These are phyloP conservation scores for Vigna mungo DNA, from an alignment of 306 rosid genomes.

Conservation along the genomic window DNA sequence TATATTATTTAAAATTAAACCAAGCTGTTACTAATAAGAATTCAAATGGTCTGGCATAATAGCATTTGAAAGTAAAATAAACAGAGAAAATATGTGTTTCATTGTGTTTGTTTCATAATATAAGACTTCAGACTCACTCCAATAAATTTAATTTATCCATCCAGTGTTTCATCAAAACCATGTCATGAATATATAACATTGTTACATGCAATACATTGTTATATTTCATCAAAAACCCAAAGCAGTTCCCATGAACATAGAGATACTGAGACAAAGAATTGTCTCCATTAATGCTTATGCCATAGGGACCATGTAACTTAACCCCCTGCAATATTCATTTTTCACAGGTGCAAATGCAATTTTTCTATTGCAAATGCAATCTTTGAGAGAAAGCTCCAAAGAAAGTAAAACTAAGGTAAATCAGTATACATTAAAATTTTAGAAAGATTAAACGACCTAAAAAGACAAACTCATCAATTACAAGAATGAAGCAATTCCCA, in stretches of 20 bases:
- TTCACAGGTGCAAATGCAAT: background rate
- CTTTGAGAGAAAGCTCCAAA: conserved; percentile 7
- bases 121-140: conserved; percentile 15
- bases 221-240: background rate
- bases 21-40: background rate
- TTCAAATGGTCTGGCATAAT: background rate
- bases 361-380: conserved; percentile 5
- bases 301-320: background rate
- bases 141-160: background rate
- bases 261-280: background rate
- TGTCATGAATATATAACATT: conserved; percentile 21
- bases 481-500: conserved; percentile 1
- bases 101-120: conserved; percentile 4
- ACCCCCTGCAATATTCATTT: background rate
- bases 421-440: background rate
- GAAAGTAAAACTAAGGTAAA: conserved; percentile 2
- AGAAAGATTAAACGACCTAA: background rate
- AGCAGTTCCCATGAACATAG: background rate
- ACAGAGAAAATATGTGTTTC: background rate
- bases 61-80: background rate
- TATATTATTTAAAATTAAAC: background rate
- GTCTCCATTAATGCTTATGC: background rate
- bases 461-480: background rate
- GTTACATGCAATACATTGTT: background rate
- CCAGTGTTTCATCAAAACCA: background rate